Evolutionary conservation across 257 asterid species (phyloP), one percentile per base, ranked within the genome.

Genomic region (Ligustrum vulgare): DNA sequence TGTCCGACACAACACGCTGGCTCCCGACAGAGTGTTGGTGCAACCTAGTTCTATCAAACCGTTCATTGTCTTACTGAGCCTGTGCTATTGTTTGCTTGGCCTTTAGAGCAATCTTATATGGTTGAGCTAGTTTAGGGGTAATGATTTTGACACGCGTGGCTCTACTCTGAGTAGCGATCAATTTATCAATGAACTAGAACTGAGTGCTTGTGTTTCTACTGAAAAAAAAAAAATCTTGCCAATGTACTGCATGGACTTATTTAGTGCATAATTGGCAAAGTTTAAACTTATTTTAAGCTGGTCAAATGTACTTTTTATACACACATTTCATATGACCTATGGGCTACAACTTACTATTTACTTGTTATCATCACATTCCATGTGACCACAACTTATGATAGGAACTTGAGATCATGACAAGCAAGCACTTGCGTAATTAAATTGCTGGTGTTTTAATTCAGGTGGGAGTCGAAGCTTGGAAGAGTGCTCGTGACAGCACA

Each of bases 381-480:
- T 41, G 10, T 41, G 49, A 11, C 5, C 5, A 10, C 49, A 2
- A 12, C 49, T 41, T 41, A 2, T 41, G 2, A 41, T 41, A 10
- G 10, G 5, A 41, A 10, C 49, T 41, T 41, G 12, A 2, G 2
- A 41, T 15, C 16, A 41, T 41, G 49, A 41, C 49, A 11, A 11
- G 49, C 49, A 41, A 41, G 49, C 23, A 15, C 9, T 54, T 20
- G 9, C 8, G 20, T n/a, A 20, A 2, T n/a, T 56, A 56, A 9
- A 56, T 56, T 56, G 31, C 9, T 20, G 13, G 31, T 20, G n/a
- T 69, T 64, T 8, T 33, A 31, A 34, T 74, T 69, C 87, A 91
- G 96, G 91, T 88, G 83, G 94, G 88, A 74, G 78, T 91, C 28
- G 89, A 76, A 72, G 96, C 96, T 8, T 91, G 97, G 97, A 89